Percentiles rank a stretch among this genome's conserved stretches.
These are phyloP conservation scores for Castanea sativa DNA, from an alignment of 306 rosid genomes.

Conservation along the genomic window DNA sequence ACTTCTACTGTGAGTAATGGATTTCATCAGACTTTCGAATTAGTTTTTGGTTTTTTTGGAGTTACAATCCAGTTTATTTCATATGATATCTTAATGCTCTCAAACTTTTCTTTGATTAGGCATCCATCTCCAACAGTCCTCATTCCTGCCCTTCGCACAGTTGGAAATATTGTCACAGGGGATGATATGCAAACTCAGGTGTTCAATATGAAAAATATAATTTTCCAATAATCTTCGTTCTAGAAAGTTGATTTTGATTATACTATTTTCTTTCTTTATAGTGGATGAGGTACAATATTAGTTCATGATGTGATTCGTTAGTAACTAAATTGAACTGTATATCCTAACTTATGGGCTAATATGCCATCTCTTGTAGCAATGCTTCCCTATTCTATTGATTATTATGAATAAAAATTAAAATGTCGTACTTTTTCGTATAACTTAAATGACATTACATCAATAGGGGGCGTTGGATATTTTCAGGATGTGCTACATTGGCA, in stretches of 20 bases:
- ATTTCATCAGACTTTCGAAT: background rate
- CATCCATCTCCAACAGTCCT: constrained; percentile 87
- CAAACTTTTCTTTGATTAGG: constrained; percentile 32
- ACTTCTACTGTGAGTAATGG: constrained; percentile 71
- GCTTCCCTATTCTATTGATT: background rate
- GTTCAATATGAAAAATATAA: background rate
- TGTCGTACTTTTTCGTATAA: background rate
- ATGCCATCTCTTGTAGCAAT: background rate
- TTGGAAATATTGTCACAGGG: constrained; percentile 93
- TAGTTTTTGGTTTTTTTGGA: background rate
- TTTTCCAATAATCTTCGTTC: background rate
- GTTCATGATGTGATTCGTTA: background rate
- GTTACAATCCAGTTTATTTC: background rate
- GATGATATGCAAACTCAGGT: constrained; percentile 91
- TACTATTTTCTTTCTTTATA: background rate
- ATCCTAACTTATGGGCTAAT: background rate
- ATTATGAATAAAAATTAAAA: background rate
- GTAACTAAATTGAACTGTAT: background rate
- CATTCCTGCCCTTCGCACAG: constrained; percentile 92
- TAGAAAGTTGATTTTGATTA: background rate
- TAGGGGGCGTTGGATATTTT: background rate
- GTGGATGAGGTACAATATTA: background rate
- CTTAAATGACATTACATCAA: background rate
- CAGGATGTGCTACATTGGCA: background rate
- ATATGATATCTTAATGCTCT: constrained; percentile 2